Base-by-base conservation (phyloP, 495 filamentous ascomycete genomes). In the Eremomyces bilateralis region DNA sequence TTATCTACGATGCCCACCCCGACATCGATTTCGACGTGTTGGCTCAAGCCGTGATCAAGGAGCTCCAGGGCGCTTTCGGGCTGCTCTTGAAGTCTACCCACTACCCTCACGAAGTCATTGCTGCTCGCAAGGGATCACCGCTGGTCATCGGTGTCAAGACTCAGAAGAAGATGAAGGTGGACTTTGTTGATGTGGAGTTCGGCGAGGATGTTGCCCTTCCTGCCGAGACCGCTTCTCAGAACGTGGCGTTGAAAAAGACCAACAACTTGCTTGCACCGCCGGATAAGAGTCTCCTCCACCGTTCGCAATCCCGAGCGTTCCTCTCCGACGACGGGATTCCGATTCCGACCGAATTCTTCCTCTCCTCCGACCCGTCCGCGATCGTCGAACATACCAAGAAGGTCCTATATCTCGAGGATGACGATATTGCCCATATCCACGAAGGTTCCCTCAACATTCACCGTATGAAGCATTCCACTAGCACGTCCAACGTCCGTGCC, bases 381-480 rank as follows among this genome's bases (percentile, higher is more conserved):
- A 94, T 97, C 44, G 77, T 97, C 41, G 88, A 97, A 63, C 88
- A 97, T 64, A 97, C 88, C 51, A 97, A 97, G 71, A 97, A 95
- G 65, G 88, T 97, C 25, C 75, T 97, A 48, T 97, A 97, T 61
- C 71, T 97, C 31, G 88, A 97, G 60, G 88, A 97, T 57, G 88
- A 97, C 57, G 88, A 97, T 52, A 93, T 97, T 60, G 88, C 88
- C 35, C 88, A 97, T 62, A 90, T 97, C 46, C 90, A 95, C 59
- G 88, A 97, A 55, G 88, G 88, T 33, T 85, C 85, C 36, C 71
- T 97, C 43, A 95, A 97, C 64, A 97, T 97, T 51, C 88, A 97
- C 65, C 80, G 88, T 46, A 65, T 95, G 35, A 85, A 74, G 52
- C 95, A 95, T 67, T 74, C 82, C 48, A 85, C 95, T 60, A 90